Evolutionary conservation across 2,329 filamentous ascomycete genomes (phyloP).

Genomic region (Xylariaceae sp.): DNA sequence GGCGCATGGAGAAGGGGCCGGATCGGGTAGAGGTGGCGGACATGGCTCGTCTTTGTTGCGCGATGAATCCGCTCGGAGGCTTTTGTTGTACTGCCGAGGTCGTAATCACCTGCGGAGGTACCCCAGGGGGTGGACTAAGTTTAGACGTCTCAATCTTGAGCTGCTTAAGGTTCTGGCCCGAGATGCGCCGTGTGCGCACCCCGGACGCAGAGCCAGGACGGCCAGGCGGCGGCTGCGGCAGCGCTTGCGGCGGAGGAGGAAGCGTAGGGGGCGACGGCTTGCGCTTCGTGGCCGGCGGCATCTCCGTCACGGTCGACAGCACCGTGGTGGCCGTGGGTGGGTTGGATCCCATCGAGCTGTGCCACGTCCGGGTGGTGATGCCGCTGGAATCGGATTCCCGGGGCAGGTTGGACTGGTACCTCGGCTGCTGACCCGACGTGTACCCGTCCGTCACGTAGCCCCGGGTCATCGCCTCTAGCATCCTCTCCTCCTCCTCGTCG

Average conservation of each 20-base stretch:
- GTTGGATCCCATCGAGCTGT: slow-evolving; percentile 69
- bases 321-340: slow-evolving; percentile 60
- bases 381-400: slow-evolving; percentile 78
- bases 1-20: slow-evolving; percentile 24
- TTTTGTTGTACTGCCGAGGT: slow-evolving; percentile 20
- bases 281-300: slow-evolving; percentile 17
- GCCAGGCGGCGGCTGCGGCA: slow-evolving; percentile 35
- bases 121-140: slow-evolving; percentile 19
- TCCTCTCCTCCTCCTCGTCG: slow-evolving; percentile 68
- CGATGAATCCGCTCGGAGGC: slow-evolving; percentile 28
- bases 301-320: slow-evolving; percentile 67
- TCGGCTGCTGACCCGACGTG: slow-evolving; percentile 61
- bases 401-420: slow-evolving; percentile 52
- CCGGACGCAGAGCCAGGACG: slow-evolving; percentile 30
- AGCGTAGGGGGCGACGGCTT: slow-evolving; percentile 25
- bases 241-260: slow-evolving; percentile 42
- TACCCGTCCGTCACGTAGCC: slow-evolving; percentile 81
- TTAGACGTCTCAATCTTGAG: slow-evolving; percentile 76
- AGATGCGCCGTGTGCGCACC: slow-evolving; percentile 70
- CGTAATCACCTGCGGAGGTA: slow-evolving; percentile 15
- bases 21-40: slow-evolving; percentile 29
- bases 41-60: slow-evolving; percentile 34
- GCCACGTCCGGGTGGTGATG: slow-evolving; percentile 70
- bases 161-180: slow-evolving; percentile 71
- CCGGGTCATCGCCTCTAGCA: slow-evolving; percentile 81